Base-by-base conservation (phyloP, 225 moss, liverwort and hornwort genomes). In the Climacium dendroides region DNA sequence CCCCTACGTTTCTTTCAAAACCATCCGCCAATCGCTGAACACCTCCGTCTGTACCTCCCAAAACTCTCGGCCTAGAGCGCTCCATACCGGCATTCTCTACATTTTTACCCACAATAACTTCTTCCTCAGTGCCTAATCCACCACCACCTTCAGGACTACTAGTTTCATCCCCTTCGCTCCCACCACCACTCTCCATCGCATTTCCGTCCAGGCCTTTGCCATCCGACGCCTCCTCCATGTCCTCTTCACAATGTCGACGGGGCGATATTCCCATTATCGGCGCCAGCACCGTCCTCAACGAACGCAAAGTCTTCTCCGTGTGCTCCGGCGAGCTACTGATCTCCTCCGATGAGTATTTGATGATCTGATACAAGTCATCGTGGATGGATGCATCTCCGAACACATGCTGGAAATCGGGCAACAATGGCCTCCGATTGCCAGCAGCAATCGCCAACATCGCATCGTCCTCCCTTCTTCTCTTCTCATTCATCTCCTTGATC, bases 401-500 rank as follows among this genome's bases (percentile, higher is more conserved):
- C 82, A 89, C 85, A 89, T 89, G 93, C 39, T 81, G 91, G 47
- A 96, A 81, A 84, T 97, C 96, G 11, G 96, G 96, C 69, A 90
- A 86, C 39, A 94, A 79, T 2, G 91, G 90, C 65, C 93, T 92
- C 25, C 93, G 92, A 69, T 92, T 95, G 52, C 96, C 96, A 62
- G 92, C 90, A 24, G 92, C 92, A 67, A 94, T 87, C 53, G 94
- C 93, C 55, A 92, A 80, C 84, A 94, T 88, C 45, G 94, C 89
- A 81, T 89, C 93, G 61, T 96, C 97, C 89, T 97, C 97, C n/a
- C 92, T 93, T 74, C 94, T 90, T 73, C 91, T 96, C 91, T 93
- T 95, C 70, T 97, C 96, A 81, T 91, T 93, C 65, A 94, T 84
- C 88, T 97, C 97, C 93, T 94, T 96, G 75, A 97, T 94, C 87